Conservation (phyloP, 441 rosid genomes). For the Populus hybrid region DNA sequence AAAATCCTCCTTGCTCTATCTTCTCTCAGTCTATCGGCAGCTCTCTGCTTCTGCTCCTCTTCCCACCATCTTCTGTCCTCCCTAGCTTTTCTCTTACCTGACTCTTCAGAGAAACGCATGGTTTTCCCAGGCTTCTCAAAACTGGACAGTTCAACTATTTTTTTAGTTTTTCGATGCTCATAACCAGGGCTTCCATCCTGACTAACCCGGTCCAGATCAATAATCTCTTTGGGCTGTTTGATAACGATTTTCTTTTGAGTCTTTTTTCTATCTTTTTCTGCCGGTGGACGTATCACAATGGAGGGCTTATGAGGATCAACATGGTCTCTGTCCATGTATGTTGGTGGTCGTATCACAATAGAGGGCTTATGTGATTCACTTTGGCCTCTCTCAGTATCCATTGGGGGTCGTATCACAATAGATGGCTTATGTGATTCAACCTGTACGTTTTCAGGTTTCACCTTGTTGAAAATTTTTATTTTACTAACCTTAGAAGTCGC, state of each 20-base stretch:
- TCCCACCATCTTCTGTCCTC: constrained; percentile 79
- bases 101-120: constrained; percentile 37
- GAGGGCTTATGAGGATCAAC: constrained; percentile 37
- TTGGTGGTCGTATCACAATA: constrained; percentile 44
- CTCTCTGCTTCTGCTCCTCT: constrained; percentile 73
- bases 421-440: constrained; percentile 60
- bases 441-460: constrained; percentile 53
- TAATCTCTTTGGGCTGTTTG: constrained; percentile 69
- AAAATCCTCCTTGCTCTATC: constrained; percentile 40
- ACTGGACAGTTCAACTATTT: constrained; percentile 74
- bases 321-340: constrained; percentile 26
- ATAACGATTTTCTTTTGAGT: constrained; percentile 75
- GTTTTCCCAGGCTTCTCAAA: constrained; percentile 46
- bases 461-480: constrained; percentile 70
- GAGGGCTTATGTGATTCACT: constrained; percentile 59
- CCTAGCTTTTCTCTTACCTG: constrained; percentile 51
- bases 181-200: constrained; percentile 66
- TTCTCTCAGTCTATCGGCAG: constrained; percentile 46
- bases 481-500: constrained; percentile 58
- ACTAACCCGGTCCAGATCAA: constrained; percentile 69
- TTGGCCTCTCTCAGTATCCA: constrained; percentile 49
- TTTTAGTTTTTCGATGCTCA: constrained; percentile 78
- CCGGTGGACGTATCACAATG: constrained; percentile 70
- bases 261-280: constrained; percentile 56
- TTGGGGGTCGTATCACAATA: constrained; percentile 52